phyloP scores from a whole-genome alignment of 192 early-diverging fungal species.

The Backusella tuberculispora region DNA sequence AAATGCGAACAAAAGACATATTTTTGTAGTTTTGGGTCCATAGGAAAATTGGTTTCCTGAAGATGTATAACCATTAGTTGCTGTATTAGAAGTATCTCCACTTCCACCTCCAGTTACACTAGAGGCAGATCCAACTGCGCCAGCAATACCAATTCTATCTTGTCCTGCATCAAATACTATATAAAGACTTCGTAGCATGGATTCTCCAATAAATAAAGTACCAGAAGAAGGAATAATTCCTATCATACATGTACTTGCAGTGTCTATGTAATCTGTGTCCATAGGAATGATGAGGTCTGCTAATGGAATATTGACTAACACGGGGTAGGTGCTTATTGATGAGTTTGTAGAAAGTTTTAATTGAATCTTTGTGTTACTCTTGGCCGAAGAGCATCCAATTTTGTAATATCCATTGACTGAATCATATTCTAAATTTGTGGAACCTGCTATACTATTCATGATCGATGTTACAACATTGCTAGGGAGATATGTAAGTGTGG shows the following conservation, averaged over 20 bases:
- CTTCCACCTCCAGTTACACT: background rate
- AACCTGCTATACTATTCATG: background rate
- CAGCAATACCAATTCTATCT: conserved; percentile 25
- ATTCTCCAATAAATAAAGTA: conserved; percentile 21
- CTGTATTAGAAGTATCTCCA: background rate
- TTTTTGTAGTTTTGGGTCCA: background rate
- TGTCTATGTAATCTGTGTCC: conserved; percentile 8
- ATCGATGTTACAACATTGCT: background rate
- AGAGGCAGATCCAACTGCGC: conserved; percentile 6
- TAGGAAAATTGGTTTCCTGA: background rate
- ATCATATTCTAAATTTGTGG: background rate
- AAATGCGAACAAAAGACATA: background rate
- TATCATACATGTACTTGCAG: conserved; percentile 21
- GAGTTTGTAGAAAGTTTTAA: conserved; percentile 1
- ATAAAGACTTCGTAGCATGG: conserved; percentile 4
- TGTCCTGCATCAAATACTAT: conserved; percentile 19
- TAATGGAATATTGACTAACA: conserved; percentile 4
- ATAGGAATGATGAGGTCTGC: conserved; percentile 29
- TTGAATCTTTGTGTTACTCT: conserved; percentile 8
- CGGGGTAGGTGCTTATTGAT: background rate
- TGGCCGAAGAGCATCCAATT: conserved; percentile 7
- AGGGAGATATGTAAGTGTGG: conserved; percentile 29
- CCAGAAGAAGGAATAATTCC: background rate
- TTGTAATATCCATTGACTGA: background rate
- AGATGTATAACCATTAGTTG: background rate